Conservation (phyloP, 1,284 basidiomycete species). For the Neolentinus lepideus region DNA sequence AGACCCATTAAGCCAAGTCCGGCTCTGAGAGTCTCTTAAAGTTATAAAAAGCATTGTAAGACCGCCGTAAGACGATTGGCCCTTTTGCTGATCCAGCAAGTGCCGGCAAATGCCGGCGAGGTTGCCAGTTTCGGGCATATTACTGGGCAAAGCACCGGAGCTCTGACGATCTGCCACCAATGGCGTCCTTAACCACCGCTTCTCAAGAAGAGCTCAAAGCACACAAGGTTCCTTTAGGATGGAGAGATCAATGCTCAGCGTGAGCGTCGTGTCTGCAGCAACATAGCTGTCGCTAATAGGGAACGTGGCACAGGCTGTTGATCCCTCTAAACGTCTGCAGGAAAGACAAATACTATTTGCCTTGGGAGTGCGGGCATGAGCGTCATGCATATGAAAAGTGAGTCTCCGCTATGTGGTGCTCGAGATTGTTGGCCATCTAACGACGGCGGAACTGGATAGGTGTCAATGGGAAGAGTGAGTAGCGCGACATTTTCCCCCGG, state of each 20-base stretch:
- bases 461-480: slow-evolving; percentile 90
- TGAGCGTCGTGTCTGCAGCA: no score
- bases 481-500: slow-evolving; percentile 2
- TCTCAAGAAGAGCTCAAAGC: slow-evolving; percentile 80
- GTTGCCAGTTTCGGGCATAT: no score
- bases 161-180: slow-evolving; percentile 19
- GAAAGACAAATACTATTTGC: slow-evolving; percentile 62
- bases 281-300: no score
- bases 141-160: no score
- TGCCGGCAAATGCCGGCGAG: slow-evolving; percentile 12
- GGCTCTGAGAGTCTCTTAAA: no score
- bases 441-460: slow-evolving; percentile 29
- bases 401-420: slow-evolving; percentile 20
- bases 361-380: slow-evolving; percentile 83
- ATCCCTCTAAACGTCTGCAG: slow-evolving; percentile 84
- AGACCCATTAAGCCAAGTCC: no score
- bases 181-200: slow-evolving; percentile 71
- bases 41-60: no score
- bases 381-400: slow-evolving; percentile 72
- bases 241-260: slow-evolving; percentile 91
- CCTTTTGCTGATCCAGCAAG: no score
- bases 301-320: slow-evolving; percentile 52
- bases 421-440: slow-evolving; percentile 5
- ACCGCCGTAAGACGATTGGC: no score
- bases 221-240: slow-evolving; percentile 72